Conservation (phyloP, 768 basidiomycete genomes). For the Trametes gibbosa region DNA sequence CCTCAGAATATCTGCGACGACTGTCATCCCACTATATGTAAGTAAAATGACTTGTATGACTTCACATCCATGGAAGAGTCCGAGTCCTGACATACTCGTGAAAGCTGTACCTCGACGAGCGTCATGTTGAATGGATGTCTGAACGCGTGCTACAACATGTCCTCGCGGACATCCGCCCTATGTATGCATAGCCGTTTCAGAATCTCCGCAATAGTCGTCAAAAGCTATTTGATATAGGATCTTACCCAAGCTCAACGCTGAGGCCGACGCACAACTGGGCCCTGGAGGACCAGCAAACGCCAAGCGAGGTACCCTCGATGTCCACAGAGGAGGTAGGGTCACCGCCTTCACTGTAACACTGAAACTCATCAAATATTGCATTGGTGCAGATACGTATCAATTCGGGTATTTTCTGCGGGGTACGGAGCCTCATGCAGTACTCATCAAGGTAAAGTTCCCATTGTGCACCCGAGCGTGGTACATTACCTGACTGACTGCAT, state of each 20-base stretch:
- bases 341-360: not conserved
- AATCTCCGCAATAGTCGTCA: not conserved
- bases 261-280: slow-evolving; percentile 46
- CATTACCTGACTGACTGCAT: not conserved
- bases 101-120: slow-evolving; percentile 83
- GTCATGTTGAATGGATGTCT: slow-evolving; percentile 90
- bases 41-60: slow-evolving; percentile 19
- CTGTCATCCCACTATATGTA: slow-evolving; percentile 79
- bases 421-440: slow-evolving; percentile 76
- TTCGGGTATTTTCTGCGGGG: slow-evolving; percentile 88
- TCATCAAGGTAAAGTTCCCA: slow-evolving; percentile 84
- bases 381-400: slow-evolving; percentile 71
- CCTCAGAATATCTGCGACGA: slow-evolving; percentile 71
- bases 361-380: not conserved
- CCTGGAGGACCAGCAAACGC: slow-evolving; percentile 42
- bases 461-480: not conserved
- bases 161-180: slow-evolving; percentile 71
- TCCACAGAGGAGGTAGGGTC: slow-evolving; percentile 75
- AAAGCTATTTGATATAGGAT: slow-evolving; percentile 40
- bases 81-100: not conserved
- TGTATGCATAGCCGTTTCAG: slow-evolving; percentile 39
- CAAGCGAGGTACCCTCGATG: slow-evolving; percentile 74
- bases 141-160: slow-evolving; percentile 78
- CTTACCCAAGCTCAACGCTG: slow-evolving; percentile 60
- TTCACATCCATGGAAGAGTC: not conserved